Evolutionary conservation across 108 stramenopile species (phyloP).

Genomic region (Epithemia pelagica): DNA sequence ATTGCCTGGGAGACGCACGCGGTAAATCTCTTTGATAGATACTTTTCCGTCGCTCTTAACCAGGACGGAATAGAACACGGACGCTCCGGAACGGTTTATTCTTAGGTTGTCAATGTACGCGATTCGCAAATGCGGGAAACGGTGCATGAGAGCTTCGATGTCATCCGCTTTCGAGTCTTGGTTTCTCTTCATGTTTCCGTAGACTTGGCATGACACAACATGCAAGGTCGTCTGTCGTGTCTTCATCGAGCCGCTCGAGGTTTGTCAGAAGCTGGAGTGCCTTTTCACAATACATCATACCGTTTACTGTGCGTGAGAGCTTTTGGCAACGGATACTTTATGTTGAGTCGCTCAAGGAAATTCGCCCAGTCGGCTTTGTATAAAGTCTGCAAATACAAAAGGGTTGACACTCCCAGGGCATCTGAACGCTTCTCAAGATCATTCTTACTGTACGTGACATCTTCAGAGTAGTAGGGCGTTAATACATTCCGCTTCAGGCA

Average conservation of each 20-base stretch:
- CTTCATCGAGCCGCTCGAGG: conserved; percentile 85
- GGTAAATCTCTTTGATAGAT: conserved; percentile 84
- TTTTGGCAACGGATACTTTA: conserved; percentile 94
- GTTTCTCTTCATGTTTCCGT: conserved; percentile 91
- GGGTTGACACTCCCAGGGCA: conserved; percentile 87
- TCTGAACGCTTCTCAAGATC: conserved; percentile 90
- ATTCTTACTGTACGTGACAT: conserved; percentile 86
- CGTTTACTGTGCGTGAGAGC: conserved; percentile 89
- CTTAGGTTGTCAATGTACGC: conserved; percentile 96
- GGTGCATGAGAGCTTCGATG: conserved; percentile 91
- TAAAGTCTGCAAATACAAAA: conserved; percentile 94
- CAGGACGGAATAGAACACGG: conserved; percentile 85
- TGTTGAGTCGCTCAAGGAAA: conserved; percentile 84
- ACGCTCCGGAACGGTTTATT: conserved; percentile 70
- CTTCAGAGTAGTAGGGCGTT: conserved; percentile 97
- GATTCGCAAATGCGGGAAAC: conserved; percentile 88
- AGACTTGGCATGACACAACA: conserved; percentile 95
- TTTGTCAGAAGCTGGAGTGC: conserved; percentile 90
- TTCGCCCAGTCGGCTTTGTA: conserved; percentile 94
- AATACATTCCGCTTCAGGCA: conserved; percentile 96
- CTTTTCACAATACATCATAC: conserved; percentile 99
- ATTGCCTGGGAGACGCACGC: conserved; percentile 94
- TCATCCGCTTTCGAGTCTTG: conserved; percentile 96
- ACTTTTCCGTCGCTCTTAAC: conserved; percentile 86
- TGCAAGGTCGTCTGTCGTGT: conserved; percentile 89